phyloP scores from a whole-genome alignment of 2,329 filamentous ascomycete genomes.

The Scedosporium dehoogii region DNA sequence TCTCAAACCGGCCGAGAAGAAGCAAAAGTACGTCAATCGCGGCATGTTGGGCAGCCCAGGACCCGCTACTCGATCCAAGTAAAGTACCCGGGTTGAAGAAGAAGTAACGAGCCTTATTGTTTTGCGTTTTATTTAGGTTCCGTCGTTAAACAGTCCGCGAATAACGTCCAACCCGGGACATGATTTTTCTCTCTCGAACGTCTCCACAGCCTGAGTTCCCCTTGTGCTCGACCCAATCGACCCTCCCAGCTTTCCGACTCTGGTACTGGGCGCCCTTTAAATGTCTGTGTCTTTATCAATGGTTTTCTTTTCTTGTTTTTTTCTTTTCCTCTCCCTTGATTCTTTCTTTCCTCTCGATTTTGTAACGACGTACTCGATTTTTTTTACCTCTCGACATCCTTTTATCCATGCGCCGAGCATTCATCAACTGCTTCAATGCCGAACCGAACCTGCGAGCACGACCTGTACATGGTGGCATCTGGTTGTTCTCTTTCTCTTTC shows the following conservation, averaged over 20 bases:
- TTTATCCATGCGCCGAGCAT: background rate
- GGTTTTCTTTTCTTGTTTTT: slow-evolving; percentile 7
- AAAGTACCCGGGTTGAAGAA: slow-evolving; percentile 2
- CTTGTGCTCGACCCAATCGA: background rate
- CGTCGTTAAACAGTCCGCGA: slow-evolving; percentile 59
- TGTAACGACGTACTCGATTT: background rate
- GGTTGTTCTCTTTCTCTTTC: background rate
- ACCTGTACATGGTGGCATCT: background rate
- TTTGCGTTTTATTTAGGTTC: slow-evolving; percentile 78
- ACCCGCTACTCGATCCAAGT: slow-evolving; percentile 12
- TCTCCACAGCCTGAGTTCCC: background rate
- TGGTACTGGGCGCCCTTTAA: background rate
- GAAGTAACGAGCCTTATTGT: slow-evolving; percentile 56
- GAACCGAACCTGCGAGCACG: background rate
- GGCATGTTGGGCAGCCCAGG: slow-evolving; percentile 48
- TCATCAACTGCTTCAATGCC: background rate
- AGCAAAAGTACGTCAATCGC: slow-evolving; percentile 97
- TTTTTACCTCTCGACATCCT: slow-evolving; percentile 1
- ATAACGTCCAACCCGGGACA: background rate
- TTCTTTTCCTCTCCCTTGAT: slow-evolving; percentile 4
- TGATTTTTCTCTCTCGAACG: slow-evolving; percentile 1
- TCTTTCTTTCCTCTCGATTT: background rate
- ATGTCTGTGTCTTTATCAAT: slow-evolving; percentile 7
- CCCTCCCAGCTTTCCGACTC: background rate
- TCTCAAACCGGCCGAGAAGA: slow-evolving; percentile 99